Conservation (phyloP, 2,329 filamentous ascomycete genomes). For the Sclerotinia glacialis region DNA sequence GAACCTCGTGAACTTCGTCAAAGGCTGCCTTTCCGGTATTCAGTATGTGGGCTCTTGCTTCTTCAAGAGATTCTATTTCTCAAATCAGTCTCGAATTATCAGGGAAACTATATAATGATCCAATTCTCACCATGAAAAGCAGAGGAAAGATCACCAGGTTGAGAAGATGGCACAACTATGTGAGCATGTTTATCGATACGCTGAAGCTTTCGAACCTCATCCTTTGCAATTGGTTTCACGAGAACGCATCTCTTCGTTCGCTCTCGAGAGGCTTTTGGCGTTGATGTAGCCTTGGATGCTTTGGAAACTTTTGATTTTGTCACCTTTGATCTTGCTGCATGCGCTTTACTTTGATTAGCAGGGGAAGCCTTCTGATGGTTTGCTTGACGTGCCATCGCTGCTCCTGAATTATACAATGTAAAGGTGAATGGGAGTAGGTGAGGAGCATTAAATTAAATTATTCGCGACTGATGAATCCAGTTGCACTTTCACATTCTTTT, state of each 20-base stretch:
- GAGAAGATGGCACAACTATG: not conserved
- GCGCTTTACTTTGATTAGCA: not conserved
- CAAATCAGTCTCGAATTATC: not conserved
- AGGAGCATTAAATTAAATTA: not conserved
- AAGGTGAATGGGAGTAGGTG: not conserved
- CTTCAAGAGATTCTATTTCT: slow-evolving; percentile 29
- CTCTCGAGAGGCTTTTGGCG: not conserved
- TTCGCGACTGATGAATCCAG: not conserved
- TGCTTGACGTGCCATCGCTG: slow-evolving; percentile 1
- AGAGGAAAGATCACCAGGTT: not conserved
- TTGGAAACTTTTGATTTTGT: not conserved
- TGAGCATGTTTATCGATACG: not conserved
- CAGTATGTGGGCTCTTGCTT: slow-evolving; percentile 26
- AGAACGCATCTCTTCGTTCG: not conserved
- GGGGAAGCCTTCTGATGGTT: not conserved
- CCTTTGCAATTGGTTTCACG: slow-evolving; percentile 15
- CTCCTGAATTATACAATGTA: too few species aligned
- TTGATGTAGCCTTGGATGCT: not conserved
- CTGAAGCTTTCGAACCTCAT: not conserved
- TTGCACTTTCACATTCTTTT: too few species aligned
- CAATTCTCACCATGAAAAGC: not conserved
- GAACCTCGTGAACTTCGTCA: slow-evolving; percentile 23
- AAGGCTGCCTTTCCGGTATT: slow-evolving; percentile 24
- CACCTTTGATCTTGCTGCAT: not conserved
- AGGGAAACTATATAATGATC: too few species aligned